Base-by-base conservation (phyloP, 345 rosid genomes). In the Populus alba region DNA sequence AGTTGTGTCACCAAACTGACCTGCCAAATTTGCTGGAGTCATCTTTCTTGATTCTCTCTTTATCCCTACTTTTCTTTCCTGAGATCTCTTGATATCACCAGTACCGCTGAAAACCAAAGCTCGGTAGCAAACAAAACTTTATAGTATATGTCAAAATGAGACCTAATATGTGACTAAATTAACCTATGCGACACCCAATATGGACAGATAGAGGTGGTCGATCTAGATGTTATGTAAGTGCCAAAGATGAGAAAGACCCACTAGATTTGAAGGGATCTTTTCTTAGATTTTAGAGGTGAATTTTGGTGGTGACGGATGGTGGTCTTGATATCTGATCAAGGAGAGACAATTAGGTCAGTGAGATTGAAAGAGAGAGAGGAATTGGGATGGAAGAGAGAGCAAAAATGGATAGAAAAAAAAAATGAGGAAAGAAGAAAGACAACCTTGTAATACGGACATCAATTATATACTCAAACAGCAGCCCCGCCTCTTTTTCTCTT, bases 1-100 rank as follows among this genome's bases (percentile, higher is more conserved):
- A 15, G 99, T 92, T 7, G 99, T 93, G 82, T 95, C 99, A 33
- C 95, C 95, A 41, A 91, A 90, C 84, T 91, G 92, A n/a, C 87
- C 87, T 23, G 78, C 83, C 84, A 85, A 76, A 81, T 81, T 86
- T 27, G 79, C 75, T 74, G 90, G 88, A 77, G 85, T 83, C 91
- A 87, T 86, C 81, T 72, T 78, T 66, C 72, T 73, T 79, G 75
- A 43, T 43, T 68, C 68, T 43, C 63, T 3, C 20, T 38, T 66
- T 33, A 41, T 62, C n/a, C 20, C 65, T 62, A 1, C 41, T 35
- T 33, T 53, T 72, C 41, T 27, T 20, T 55, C 45, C 72, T 37
- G 49, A 43, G 73, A 68, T 71, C 74, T 66, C 38, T 35, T 33
- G 3, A 35, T 43, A 20, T 23, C 37, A 29, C 23, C 25, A 41